Percentiles rank a stretch among this genome's conserved stretches.
These are phyloP conservation scores for Eucalyptus sp. DNA, from an alignment of 345 rosid genomes.

Conservation along the genomic window DNA sequence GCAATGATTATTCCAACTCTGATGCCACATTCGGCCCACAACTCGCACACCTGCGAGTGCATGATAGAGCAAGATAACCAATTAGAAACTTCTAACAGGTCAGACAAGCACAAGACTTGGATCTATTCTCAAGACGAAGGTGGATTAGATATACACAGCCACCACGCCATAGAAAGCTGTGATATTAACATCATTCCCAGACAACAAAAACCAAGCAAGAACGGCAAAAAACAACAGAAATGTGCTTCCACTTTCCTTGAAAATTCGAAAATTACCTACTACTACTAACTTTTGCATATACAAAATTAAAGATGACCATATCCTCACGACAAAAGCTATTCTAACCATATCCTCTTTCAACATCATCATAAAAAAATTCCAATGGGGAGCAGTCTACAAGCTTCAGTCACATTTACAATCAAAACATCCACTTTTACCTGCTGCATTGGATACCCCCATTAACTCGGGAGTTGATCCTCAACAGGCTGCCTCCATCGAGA, in stretches of 20 bases:
- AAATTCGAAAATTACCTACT: not conserved
- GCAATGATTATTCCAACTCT: not conserved
- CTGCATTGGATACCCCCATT: not conserved
- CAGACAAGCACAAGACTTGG: not conserved
- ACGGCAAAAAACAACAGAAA: not conserved
- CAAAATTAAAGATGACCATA: not conserved
- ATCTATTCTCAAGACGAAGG: not conserved
- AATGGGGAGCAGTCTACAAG: not conserved
- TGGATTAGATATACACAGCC: not conserved
- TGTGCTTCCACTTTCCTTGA: not conserved
- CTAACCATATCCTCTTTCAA: not conserved
- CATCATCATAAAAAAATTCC: not conserved
- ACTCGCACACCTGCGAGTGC: not conserved
- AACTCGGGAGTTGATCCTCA: not conserved
- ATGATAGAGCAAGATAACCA: not conserved
- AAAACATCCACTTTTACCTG: not conserved
- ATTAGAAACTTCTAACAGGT: not conserved
- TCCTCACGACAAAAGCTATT: not conserved
- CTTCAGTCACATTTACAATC: not conserved
- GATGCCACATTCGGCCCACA: not conserved
- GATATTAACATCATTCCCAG: not conserved
- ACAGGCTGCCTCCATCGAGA: not conserved
- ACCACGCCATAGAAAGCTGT: not conserved
- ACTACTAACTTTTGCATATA: not conserved
- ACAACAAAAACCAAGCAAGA: not conserved